phyloP scores from a whole-genome alignment of 1,284 basidiomycete species.

The Neotropicomus parvogracilis region DNA sequence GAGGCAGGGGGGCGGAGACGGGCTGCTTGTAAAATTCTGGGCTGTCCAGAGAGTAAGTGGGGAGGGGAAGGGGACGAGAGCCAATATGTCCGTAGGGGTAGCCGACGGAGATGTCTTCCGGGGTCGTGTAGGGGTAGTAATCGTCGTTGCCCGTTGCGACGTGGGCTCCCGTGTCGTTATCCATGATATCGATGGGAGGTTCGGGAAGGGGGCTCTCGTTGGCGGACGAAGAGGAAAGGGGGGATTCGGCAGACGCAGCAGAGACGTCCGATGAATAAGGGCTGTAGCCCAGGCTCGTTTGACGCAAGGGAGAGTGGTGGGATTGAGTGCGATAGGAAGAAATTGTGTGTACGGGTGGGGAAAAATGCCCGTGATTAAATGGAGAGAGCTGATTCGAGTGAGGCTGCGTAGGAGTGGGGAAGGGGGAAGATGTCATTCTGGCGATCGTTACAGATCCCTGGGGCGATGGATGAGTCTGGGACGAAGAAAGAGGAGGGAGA shows the following conservation, averaged over 20 bases:
- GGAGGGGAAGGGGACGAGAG: slow-evolving; percentile 25
- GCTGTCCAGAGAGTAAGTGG: slow-evolving; percentile 21
- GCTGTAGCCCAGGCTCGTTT: slow-evolving; percentile 24
- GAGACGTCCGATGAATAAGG: slow-evolving; percentile 33
- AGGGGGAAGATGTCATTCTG: slow-evolving; percentile 26
- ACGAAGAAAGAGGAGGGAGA: slow-evolving; percentile 15
- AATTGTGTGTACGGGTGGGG: slow-evolving; percentile 16
- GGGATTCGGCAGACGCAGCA: slow-evolving; percentile 32
- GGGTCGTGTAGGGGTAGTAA: slow-evolving; percentile 27
- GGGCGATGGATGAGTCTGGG: slow-evolving; percentile 3
- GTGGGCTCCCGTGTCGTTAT: slow-evolving; percentile 25
- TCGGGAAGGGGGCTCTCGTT: slow-evolving; percentile 36
- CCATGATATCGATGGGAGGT: slow-evolving; percentile 33
- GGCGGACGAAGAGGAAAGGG: slow-evolving; percentile 31
- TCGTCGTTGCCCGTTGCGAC: slow-evolving; percentile 30
- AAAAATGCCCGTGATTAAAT: slow-evolving; percentile 21
- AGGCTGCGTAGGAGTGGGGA: slow-evolving; percentile 19
- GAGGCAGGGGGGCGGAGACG: slow-evolving; percentile 31
- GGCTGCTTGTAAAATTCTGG: slow-evolving; percentile 34
- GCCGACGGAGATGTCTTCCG: slow-evolving; percentile 25
- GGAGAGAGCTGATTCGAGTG: slow-evolving; percentile 17
- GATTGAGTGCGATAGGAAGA: slow-evolving; percentile 25
- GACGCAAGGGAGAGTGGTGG: slow-evolving; percentile 21
- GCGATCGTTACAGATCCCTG: slow-evolving; percentile 14
- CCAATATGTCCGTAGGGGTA: slow-evolving; percentile 28